A percentile compares a stretch with the other conserved stretches of the same genome.
Conservation (phyloP, 148 eudicot genomes). For the Chenopodium album region DNA sequence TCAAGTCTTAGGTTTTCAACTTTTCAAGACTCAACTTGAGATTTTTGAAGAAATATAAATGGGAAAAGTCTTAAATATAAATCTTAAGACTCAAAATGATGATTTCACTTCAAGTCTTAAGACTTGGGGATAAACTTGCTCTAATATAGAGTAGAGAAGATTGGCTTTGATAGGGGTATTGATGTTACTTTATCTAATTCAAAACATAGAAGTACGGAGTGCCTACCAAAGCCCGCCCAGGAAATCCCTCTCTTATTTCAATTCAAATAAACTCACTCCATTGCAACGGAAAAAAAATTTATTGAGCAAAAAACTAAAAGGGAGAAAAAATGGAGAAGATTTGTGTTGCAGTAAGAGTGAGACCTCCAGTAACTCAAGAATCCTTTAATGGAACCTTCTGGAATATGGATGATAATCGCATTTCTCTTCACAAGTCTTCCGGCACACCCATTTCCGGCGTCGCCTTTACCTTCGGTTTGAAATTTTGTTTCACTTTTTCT, state of each 20-base stretch:
- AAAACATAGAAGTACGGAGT: no score
- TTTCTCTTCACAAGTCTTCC: slow-evolving; percentile 70
- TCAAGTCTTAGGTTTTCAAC: no score
- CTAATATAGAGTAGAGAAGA: no score
- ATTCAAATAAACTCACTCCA: not conserved
- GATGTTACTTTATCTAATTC: no score
- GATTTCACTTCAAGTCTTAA: no score
- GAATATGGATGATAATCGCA: slow-evolving; percentile 69
- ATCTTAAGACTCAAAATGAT: no score
- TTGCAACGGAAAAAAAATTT: not conserved
- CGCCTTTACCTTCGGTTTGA: slow-evolving; percentile 70
- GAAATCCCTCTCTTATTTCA: not conserved
- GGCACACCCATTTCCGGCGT: slow-evolving; percentile 71
- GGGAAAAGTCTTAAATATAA: no score
- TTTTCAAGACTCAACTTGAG: no score
- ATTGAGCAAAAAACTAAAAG: not conserved
- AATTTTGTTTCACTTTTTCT: not conserved
- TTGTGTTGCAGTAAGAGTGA: slow-evolving; percentile 86
- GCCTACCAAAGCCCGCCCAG: not conserved
- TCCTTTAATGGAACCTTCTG: slow-evolving; percentile 46
- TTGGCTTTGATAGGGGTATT: no score
- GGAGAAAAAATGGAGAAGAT: slow-evolving; percentile 76
- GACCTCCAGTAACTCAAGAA: slow-evolving; percentile 51
- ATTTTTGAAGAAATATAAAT: no score
- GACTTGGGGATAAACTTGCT: no score